Conservation (phyloP, 78 protist genomes). For the Emiliania huxleyi region DNA sequence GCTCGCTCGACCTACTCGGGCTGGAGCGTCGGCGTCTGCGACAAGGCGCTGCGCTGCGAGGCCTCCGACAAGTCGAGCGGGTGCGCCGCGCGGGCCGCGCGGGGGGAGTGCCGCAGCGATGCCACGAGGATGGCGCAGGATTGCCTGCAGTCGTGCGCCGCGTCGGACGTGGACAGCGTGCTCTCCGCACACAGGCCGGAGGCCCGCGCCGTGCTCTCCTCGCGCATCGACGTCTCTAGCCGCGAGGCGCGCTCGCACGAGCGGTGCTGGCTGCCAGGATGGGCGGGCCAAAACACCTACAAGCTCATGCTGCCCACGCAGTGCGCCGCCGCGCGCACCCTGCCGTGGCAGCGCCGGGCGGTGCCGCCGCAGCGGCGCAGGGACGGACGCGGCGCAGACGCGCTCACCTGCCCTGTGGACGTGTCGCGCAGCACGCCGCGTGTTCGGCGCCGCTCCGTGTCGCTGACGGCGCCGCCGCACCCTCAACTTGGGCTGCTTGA, state of each 20-base stretch:
- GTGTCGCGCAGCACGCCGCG: neutral
- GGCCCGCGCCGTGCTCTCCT: neutral
- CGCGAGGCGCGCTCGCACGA: neutral
- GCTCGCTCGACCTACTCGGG: neutral
- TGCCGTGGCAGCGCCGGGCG: neutral
- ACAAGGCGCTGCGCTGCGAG: constrained; percentile 25
- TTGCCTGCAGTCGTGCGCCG: neutral
- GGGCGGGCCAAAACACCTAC: neutral
- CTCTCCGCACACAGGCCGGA: neutral
- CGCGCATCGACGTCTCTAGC: neutral
- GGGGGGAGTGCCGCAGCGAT: neutral
- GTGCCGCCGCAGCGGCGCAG: neutral
- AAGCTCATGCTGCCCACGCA: neutral
- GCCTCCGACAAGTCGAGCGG: neutral
- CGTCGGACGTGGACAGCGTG: neutral
- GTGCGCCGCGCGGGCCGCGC: neutral
- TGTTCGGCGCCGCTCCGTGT: neutral
- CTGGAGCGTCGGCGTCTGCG: neutral
- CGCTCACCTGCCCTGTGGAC: neutral
- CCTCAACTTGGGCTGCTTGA: too few species aligned
- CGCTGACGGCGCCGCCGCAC: too few species aligned
- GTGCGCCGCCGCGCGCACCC: neutral
- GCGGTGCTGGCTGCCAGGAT: constrained; percentile 8
- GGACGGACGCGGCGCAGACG: neutral
- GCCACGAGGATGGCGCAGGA: neutral